These are phyloP conservation scores for Triticum urartu DNA, from an alignment of 176 grass and related monocot genomes.

Conservation along the genomic window DNA sequence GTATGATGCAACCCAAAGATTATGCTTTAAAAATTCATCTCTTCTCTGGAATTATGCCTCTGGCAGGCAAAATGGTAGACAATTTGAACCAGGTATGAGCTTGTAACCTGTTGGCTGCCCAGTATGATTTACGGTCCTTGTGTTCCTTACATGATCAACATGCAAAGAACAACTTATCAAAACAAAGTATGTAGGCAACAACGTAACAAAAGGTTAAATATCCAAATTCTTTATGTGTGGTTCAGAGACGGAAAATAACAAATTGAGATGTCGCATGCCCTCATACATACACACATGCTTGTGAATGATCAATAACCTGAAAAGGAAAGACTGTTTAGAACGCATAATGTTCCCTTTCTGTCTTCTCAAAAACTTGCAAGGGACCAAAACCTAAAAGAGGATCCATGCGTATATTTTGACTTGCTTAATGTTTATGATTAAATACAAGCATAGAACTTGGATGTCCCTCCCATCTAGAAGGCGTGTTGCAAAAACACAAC, in stretches of 20 bases:
- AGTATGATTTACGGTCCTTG: slow-evolving; percentile 82
- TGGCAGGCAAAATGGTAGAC: slow-evolving; percentile 58
- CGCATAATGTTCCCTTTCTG: too few species aligned
- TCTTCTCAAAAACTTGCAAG: too few species aligned
- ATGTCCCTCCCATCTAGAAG: too few species aligned
- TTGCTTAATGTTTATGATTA: too few species aligned
- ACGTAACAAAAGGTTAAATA: background rate
- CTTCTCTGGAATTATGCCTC: slow-evolving; percentile 89
- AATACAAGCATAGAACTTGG: too few species aligned
- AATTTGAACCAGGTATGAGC: slow-evolving; percentile 93
- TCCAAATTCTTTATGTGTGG: background rate
- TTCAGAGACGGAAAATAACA: background rate
- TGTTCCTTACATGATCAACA: slow-evolving; percentile 74
- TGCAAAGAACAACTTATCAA: slow-evolving; percentile 23
- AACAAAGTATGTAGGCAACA: slow-evolving; percentile 20
- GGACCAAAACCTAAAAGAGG: too few species aligned
- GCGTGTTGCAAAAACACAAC: too few species aligned
- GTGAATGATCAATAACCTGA: background rate
- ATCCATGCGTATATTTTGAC: too few species aligned
- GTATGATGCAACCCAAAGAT: slow-evolving; percentile 94
- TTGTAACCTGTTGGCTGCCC: slow-evolving; percentile 97
- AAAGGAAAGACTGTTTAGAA: background rate
- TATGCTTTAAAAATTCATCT: slow-evolving; percentile 94
- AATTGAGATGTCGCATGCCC: background rate
- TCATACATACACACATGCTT: background rate